Conservation (phyloP, 371 early-diverging fungal species). For the Lichtheimia ramosa region DNA sequence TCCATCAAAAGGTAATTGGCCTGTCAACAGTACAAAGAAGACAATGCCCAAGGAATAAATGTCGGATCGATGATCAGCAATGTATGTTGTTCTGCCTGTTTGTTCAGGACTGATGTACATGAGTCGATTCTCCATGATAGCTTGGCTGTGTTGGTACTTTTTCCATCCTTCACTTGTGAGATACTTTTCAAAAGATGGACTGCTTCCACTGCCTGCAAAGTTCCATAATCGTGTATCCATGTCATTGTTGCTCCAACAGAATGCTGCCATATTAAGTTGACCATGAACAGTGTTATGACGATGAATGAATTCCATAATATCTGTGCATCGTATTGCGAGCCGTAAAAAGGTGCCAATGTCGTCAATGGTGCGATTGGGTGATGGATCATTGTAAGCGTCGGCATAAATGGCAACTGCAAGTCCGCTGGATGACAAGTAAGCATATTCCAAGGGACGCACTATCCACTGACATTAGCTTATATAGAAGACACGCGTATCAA, state of each 20-base stretch:
- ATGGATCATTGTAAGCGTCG: conserved; percentile 25
- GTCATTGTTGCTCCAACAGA: conserved; percentile 34
- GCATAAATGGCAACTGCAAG: conserved; percentile 38
- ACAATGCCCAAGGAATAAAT: conserved; percentile 58
- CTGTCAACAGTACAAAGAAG: conserved; percentile 52
- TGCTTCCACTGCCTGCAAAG: conserved; percentile 15
- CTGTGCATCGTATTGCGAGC: conserved; percentile 46
- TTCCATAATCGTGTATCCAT: conserved; percentile 38
- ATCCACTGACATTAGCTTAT: neutral
- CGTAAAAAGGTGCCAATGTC: conserved; percentile 45
- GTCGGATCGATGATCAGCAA: conserved; percentile 58
- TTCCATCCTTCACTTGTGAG: conserved; percentile 48
- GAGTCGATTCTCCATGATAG: conserved; percentile 11
- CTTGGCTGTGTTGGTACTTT: conserved; percentile 31
- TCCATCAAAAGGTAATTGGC: conserved; percentile 49
- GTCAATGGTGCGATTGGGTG: neutral
- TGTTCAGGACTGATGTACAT: conserved; percentile 53
- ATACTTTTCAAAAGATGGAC: conserved; percentile 35
- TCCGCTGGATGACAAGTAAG: conserved; percentile 30
- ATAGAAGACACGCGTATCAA: too few relatives aligned
- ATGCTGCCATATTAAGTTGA: conserved; percentile 35
- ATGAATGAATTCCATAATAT: conserved; percentile 46
- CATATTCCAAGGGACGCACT: conserved; percentile 43
- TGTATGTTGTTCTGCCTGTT: conserved; percentile 58
- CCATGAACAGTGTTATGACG: conserved; percentile 42